Conservation (phyloP, 495 filamentous ascomycete genomes). For the Penicillium atrosanguineum region DNA sequence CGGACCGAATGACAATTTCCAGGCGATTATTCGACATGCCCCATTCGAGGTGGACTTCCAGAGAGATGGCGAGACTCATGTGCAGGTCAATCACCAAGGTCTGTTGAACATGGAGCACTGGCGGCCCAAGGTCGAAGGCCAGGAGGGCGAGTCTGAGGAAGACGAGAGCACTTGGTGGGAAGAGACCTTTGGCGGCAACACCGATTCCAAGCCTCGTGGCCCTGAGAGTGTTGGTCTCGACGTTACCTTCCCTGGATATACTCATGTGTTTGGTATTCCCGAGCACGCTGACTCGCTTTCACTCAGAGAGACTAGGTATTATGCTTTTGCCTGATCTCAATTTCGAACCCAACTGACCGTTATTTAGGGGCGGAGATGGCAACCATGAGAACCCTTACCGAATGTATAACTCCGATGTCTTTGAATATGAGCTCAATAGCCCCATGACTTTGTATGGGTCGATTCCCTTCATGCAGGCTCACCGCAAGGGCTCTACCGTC, state of each 20-base stretch:
- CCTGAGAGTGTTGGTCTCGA: slow-evolving; percentile 90
- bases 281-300: slow-evolving; percentile 88
- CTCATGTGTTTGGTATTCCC: slow-evolving; percentile 91
- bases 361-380: slow-evolving; percentile 65
- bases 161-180: slow-evolving; percentile 98
- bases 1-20: slow-evolving; percentile 70
- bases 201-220: slow-evolving; percentile 84
- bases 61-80: slow-evolving; percentile 74
- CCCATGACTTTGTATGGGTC: slow-evolving; percentile 98
- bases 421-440: slow-evolving; percentile 94
- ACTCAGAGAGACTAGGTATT: slow-evolving; percentile 77
- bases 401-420: slow-evolving; percentile 93
- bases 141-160: slow-evolving; percentile 46
- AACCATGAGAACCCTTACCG: slow-evolving; percentile 92
- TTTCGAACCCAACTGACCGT: neutral
- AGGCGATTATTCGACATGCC: slow-evolving; percentile 75
- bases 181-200: slow-evolving; percentile 89
- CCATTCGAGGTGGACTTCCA: slow-evolving; percentile 86
- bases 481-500: slow-evolving; percentile 87
- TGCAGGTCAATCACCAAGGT: slow-evolving; percentile 84
- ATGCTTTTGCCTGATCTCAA: neutral
- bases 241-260: slow-evolving; percentile 87
- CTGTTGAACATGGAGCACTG: slow-evolving; percentile 93
- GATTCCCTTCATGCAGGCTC: slow-evolving; percentile 96
- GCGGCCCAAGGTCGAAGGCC: slow-evolving; percentile 79